Percentiles rank a stretch among this genome's conserved stretches.
These are phyloP conservation scores for Sclerotinia sclerotiorum DNA, from an alignment of 2,329 filamentous ascomycete genomes.

Conservation along the genomic window DNA sequence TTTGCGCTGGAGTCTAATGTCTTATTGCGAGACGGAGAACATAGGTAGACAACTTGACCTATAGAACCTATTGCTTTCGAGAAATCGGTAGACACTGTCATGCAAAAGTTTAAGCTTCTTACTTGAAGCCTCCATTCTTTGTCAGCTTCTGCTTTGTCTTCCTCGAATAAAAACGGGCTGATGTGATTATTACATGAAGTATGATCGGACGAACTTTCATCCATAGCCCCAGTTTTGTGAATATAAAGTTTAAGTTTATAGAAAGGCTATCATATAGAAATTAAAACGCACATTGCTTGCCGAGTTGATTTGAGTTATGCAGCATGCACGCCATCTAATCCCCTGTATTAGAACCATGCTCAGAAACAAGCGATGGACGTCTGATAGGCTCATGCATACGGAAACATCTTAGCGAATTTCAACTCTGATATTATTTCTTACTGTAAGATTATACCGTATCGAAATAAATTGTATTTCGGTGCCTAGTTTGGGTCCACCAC, in stretches of 20 bases:
- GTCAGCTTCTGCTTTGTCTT: background rate
- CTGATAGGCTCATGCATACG: background rate
- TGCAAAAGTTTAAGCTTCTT: background rate
- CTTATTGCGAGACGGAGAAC: background rate
- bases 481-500: background rate
- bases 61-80: background rate
- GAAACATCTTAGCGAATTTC: background rate
- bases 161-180: background rate
- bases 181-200: background rate
- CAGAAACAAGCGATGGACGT: background rate
- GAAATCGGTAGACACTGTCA: background rate
- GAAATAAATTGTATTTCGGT: background rate
- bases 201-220: background rate
- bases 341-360: background rate
- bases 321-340: background rate
- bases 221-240: background rate
- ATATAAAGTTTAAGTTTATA: background rate
- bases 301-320: background rate
- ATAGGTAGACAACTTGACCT: background rate
- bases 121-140: background rate
- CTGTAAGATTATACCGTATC: background rate
- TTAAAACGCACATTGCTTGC: background rate
- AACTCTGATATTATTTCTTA: background rate
- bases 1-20: background rate
- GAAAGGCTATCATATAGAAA: background rate